Base-by-base conservation (phyloP, 768 basidiomycete species). In the Lyophyllum semitale region DNA sequence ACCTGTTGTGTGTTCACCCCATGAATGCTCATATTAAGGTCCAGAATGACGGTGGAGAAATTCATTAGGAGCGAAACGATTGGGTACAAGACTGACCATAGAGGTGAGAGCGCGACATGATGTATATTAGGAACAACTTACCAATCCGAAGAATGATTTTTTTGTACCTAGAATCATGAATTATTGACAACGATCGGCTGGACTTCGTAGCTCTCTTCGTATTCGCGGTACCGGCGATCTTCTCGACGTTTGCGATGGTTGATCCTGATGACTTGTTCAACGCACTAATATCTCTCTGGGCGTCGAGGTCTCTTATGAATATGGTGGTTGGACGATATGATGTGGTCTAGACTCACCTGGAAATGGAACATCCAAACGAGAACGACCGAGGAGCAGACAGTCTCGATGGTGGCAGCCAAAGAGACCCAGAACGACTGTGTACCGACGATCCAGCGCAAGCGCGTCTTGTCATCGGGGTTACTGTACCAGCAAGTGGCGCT, bases 401-500 rank as follows among this genome's bases (percentile, higher is more conserved):
- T 55, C 25, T 59, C 58, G 11, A 59, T 55, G 4, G 30, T 30
- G 15, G 58, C 58, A 2, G 54, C 58, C 8, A 59, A 29, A 8
- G 45, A 15, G 11, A 59, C 37, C 58, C 58, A 59, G 18, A 53
- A 51, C 1, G 58, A 55, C 23, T 45, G 50, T 0, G 58, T 59
- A n/a, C 27, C 54, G 11, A 59, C 50, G 20, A 59, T 40, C 58
- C 58, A 59, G 1, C 25, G 29, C 0, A 55, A 20, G 2, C 54
- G 49, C 15, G 42, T 45, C 23, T 20, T 33, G 15, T 47, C 46
- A 35, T 55, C 43, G 22, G 50, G 9, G 26, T 59, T 59, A 18
- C 42, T 52, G 51, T 55, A 59, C 54, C 54, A 59, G 45, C 58
- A 59, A 4, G 35, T 52, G 9, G 30, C 45, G 23, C 32, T 49